Conservation (phyloP, 2,329 filamentous ascomycete species). For the Thielaviopsis punctulata region DNA sequence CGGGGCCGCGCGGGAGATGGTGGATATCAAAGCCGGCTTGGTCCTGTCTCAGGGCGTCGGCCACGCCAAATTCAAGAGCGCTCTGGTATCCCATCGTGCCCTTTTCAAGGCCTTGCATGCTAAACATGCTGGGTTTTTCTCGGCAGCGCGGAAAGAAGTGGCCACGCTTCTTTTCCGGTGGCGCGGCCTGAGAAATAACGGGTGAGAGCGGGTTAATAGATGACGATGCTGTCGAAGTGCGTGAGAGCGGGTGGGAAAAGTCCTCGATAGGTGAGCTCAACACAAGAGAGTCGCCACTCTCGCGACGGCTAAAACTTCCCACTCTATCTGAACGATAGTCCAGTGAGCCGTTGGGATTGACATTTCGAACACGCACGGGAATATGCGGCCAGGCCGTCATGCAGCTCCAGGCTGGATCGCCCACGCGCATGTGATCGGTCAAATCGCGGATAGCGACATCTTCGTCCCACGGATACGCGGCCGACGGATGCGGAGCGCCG, state of each 20-base stretch:
- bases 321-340: constrained; percentile 2
- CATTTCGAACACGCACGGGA: constrained; percentile 18
- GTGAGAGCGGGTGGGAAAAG: constrained; percentile 7
- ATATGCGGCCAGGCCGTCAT: constrained; percentile 48
- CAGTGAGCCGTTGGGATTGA: not conserved
- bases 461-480: constrained; percentile 52
- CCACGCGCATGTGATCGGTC: constrained; percentile 46
- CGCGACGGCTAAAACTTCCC: constrained; percentile 16
- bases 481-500: constrained; percentile 42
- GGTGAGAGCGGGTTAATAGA: constrained; percentile 23
- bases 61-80: constrained; percentile 46
- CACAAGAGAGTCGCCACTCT: constrained; percentile 3
- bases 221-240: constrained; percentile 13
- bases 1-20: constrained; percentile 32
- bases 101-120: constrained; percentile 53
- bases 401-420: constrained; percentile 44
- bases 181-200: constrained; percentile 11
- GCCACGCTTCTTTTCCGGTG: constrained; percentile 28
- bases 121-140: constrained; percentile 54
- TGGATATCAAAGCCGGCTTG: constrained; percentile 42
- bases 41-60: constrained; percentile 46
- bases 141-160: constrained; percentile 42
- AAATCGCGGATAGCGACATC: constrained; percentile 43
- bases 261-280: constrained; percentile 7
- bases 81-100: constrained; percentile 54